These are phyloP conservation scores for Aegilops tauschii DNA, from an alignment of 176 grass and related monocot species.

Conservation along the genomic window DNA sequence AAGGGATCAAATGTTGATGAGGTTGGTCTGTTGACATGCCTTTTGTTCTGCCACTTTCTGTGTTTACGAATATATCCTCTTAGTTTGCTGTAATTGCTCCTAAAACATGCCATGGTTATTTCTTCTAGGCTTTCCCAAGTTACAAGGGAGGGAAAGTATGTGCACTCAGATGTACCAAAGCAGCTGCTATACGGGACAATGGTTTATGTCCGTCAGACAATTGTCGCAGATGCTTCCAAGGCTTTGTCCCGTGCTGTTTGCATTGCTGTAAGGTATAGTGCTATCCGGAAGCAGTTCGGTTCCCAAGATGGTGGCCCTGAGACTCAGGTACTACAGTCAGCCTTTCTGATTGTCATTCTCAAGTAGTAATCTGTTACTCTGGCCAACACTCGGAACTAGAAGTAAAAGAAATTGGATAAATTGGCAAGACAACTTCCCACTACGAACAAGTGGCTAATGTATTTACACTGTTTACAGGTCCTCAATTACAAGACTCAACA, in stretches of 20 bases:
- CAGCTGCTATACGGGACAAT: constrained; percentile 95
- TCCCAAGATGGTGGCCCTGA: constrained; percentile 75
- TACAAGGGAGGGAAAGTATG: constrained; percentile 91
- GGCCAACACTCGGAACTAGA: neutral
- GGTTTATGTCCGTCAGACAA: constrained; percentile 92
- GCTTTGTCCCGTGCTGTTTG: constrained; percentile 90
- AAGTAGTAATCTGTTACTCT: neutral
- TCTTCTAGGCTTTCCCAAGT: constrained; percentile 86
- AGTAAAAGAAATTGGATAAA: neutral
- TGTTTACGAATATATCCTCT: neutral
- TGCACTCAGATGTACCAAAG: constrained; percentile 86
- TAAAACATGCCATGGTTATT: constrained; percentile 10
- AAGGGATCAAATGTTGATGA: constrained; percentile 98
- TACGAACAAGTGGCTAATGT: neutral
- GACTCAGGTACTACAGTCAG: constrained; percentile 55
- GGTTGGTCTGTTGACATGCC: constrained; percentile 24
- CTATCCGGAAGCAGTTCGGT: constrained; percentile 89
- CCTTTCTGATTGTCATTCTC: neutral
- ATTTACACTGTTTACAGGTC: constrained; percentile 58
- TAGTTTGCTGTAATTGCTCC: constrained; percentile 3
- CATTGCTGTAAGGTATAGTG: constrained; percentile 91
- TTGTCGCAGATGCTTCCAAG: constrained; percentile 91
- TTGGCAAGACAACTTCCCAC: neutral
- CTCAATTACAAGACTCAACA: constrained; percentile 98
- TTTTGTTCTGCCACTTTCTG: neutral